Evolutionary conservation across 768 basidiomycete genomes (phyloP), one percentile per base, ranked within the genome.

Genomic region (Mrakia frigida): DNA sequence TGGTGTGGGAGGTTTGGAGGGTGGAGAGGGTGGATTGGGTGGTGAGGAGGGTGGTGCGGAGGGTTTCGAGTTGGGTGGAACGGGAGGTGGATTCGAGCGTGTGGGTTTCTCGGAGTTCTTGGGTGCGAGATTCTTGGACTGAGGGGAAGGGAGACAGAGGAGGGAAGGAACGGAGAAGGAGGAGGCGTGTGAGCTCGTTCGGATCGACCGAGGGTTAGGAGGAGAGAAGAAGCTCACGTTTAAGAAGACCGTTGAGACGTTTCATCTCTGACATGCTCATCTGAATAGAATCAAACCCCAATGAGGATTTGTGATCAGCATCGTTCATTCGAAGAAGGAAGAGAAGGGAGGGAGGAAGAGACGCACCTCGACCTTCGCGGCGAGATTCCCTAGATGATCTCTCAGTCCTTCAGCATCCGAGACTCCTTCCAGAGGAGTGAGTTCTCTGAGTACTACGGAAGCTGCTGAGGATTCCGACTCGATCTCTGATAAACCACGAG

Each of bases 51-150:
- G 91, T 86, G 18, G 85, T 86, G 53, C 87, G 88, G 53, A 97
- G 85, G 53, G 87, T 87, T 79, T 90, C 88, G 61, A 93, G 88
- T 78, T 91, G 89, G 56, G 90, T 88, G 5, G 87, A 88, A 78
- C 91, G 91, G 21, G 93, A 94, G n/a, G 87, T 83, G 18, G 88
- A 88, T 83, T 96, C 94, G 13, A 92, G 85, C 21, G 86, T 87
- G 81, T 96, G 94, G 10, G 89, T 92, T 78, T 94, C 92, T 50
- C 89, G 89, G 0, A 98, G 85, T 81, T 97, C 94, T 79, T 92
- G 90, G 16, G 93, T 86, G 11, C 90, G 90, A 71, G 89, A 89
- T 74, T 92, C 92, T 84, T 96, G 93, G 21, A 89, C 94, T 96
- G 79, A 56, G 71, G 23, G 28, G 14, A 13, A 39, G 39, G 31